Evolutionary conservation across 2,329 filamentous ascomycete genomes (phyloP), one percentile per base, ranked within the genome.

Genomic region (Helicocarpus griseus): DNA sequence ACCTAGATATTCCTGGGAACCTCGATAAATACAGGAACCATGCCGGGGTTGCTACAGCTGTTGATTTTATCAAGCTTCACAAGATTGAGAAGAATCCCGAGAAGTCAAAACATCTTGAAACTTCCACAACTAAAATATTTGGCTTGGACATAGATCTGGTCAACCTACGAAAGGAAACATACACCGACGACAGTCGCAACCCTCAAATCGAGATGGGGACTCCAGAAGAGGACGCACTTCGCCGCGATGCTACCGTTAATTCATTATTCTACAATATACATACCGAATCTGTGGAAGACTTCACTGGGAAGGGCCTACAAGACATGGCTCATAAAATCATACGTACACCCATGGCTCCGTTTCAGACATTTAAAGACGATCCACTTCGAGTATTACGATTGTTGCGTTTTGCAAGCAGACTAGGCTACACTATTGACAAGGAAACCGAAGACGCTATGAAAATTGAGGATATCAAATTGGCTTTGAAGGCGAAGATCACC

Each of bases 21-120:
- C 61, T 71, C 14, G 60, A 67, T 5, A 71, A 71, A 54, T 74
- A 63, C 71, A 77, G 54, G 59, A 69, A 48, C 63, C 79, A 59
- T 61, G 66, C 52, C 3, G 67, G 71, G 28, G 65, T 75, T 54
- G 73, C 73, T 36, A 62, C 73, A 8, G 60, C 65, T 8, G 63
- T 70, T 13, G 75, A 82, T 57, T 75, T 93, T 49, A 84, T 86
- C 47, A 85, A 81, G 56, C 76, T 96, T 29, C 86, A 96, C 75
- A 94, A 89, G 67, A 91, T 96, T 58, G 85, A 86, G 49, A 85
- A 85, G 52, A 97, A 97, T 65, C 91, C 90, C 0, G 89, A 96
- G 62, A 96, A 95, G 71, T 95, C 89, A 19, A 97, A 97, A 71
- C 88, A 97, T 65, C 79, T 97, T 13, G 91, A 95, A 69, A 97